Conservation (phyloP, 2,329 filamentous ascomycete genomes). For the Phyllosticta capitalensis region DNA sequence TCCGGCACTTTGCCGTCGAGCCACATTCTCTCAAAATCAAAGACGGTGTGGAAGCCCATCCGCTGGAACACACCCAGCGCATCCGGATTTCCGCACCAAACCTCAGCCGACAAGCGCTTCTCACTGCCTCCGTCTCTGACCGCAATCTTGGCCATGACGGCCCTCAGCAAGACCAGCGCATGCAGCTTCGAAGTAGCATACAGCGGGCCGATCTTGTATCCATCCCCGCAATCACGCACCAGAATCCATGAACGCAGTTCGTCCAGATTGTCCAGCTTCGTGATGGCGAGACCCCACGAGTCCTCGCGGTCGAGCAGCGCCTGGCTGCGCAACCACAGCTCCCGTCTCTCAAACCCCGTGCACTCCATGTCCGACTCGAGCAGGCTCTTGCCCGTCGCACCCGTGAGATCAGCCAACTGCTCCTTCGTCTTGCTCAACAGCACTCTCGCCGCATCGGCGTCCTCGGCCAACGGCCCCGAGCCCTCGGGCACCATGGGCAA, state of each 20-base stretch:
- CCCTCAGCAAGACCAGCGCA: slow-evolving; percentile 19
- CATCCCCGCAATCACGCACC: slow-evolving; percentile 22
- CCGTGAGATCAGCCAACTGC: background rate
- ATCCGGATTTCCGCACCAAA: slow-evolving; percentile 23
- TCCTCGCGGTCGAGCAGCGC: slow-evolving; percentile 20
- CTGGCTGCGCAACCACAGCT: slow-evolving; percentile 22
- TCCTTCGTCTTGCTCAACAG: background rate
- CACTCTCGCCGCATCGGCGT: slow-evolving; percentile 17
- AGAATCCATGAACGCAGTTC: slow-evolving; percentile 22
- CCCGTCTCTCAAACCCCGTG: slow-evolving; percentile 24
- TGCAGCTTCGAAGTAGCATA: slow-evolving; percentile 21
- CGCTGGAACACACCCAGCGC: slow-evolving; percentile 24
- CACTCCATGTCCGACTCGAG: slow-evolving; percentile 19
- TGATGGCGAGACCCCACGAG: slow-evolving; percentile 21
- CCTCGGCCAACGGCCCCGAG: slow-evolving; percentile 16
- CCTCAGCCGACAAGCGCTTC: slow-evolving; percentile 21
- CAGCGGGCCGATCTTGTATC: slow-evolving; percentile 27
- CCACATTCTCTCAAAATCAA: slow-evolving; percentile 33
- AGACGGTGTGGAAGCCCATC: slow-evolving; percentile 22
- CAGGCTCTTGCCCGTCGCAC: background rate
- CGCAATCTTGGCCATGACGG: slow-evolving; percentile 19
- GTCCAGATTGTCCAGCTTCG: slow-evolving; percentile 4
- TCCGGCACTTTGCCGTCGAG: slow-evolving; percentile 20
- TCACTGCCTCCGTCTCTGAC: slow-evolving; percentile 12
- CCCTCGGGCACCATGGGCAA: background rate